A percentile compares a stretch with the other conserved stretches of the same genome.
These are phyloP conservation scores for Centrapalus pauciflorus DNA, from an alignment of 129 eudicot genomes.

Conservation along the genomic window DNA sequence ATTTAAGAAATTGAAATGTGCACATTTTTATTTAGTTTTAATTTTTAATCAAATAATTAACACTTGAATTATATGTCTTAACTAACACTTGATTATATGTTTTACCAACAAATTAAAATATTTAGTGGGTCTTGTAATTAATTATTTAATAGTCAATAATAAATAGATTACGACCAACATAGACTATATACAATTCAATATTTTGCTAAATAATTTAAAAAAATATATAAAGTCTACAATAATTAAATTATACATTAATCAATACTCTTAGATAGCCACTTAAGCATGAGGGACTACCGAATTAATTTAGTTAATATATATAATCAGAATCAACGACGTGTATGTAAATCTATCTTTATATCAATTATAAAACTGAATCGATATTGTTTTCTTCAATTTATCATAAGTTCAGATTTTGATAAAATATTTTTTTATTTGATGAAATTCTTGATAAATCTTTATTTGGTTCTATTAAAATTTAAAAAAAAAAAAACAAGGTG, in stretches of 20 bases:
- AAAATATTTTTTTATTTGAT: too few species aligned
- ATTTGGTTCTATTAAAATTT: too few species aligned
- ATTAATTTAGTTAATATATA: too few species aligned
- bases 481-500: too few species aligned
- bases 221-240: background rate
- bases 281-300: background rate
- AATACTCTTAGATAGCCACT: background rate
- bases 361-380: too few species aligned
- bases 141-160: background rate
- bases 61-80: background rate
- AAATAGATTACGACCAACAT: background rate
- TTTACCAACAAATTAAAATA: background rate
- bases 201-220: background rate
- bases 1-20: too few species aligned
- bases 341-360: too few species aligned
- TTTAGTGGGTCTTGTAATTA: background rate
- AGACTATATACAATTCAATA: background rate
- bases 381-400: too few species aligned
- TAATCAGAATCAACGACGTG: too few species aligned
- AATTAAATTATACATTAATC: background rate
- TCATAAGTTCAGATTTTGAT: too few species aligned
- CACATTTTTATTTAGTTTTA: too few species aligned
- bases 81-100: conserved; percentile 10
- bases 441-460: too few species aligned
- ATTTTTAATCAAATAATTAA: background rate